Conservation (phyloP, 2,329 filamentous ascomycete species). For the Aspergillus sergii region DNA sequence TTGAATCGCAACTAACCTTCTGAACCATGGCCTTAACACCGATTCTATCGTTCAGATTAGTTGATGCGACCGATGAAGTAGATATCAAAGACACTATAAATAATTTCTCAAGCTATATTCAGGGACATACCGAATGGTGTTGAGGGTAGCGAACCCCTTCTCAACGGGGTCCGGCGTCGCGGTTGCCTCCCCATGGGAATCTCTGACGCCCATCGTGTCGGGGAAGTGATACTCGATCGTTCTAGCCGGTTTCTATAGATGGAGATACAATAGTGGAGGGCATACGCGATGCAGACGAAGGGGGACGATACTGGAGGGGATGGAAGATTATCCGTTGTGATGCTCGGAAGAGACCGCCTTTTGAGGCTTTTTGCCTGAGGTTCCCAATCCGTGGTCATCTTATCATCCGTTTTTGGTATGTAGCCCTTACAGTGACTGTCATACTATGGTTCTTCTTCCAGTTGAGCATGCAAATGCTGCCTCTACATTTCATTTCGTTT, state of each 20-base stretch:
- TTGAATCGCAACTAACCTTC: constrained; percentile 58
- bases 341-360: constrained; percentile 25
- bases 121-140: constrained; percentile 71
- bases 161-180: constrained; percentile 64
- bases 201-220: constrained; percentile 57
- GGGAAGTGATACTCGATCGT: background rate
- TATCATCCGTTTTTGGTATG: background rate
- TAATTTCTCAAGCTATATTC: constrained; percentile 11
- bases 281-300: constrained; percentile 17
- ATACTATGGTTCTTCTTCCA: background rate
- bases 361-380: constrained; percentile 10
- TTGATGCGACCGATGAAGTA: constrained; percentile 38
- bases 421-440: background rate
- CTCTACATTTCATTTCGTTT: background rate
- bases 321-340: constrained; percentile 19
- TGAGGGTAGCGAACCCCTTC: constrained; percentile 81
- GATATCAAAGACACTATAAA: constrained; percentile 1
- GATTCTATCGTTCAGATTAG: constrained; percentile 53
- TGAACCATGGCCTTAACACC: constrained; percentile 69
- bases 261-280: constrained; percentile 10
- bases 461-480: background rate
- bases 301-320: constrained; percentile 11
- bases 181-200: constrained; percentile 55
- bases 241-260: constrained; percentile 16
- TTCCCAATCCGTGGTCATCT: background rate